These are phyloP conservation scores for Capsicum pubescens DNA, from an alignment of 257 asterid genomes.

Conservation along the genomic window DNA sequence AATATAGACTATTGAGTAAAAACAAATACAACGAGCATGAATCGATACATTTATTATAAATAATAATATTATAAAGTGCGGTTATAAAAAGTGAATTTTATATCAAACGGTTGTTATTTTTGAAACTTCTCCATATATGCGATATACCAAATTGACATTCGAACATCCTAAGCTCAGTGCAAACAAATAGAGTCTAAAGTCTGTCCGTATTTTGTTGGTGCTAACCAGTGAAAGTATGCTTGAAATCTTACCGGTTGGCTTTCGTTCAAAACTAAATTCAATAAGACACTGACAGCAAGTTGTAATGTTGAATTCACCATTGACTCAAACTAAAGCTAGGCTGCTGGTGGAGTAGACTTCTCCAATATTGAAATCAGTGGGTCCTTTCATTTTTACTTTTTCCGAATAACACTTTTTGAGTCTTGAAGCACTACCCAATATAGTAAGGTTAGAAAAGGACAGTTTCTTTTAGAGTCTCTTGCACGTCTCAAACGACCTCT, in stretches of 20 bases:
- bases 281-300: not conserved
- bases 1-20: too few relatives aligned
- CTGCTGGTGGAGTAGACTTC: not conserved
- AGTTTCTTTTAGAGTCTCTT: conserved; percentile 30
- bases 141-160: too few relatives aligned
- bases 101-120: too few relatives aligned
- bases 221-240: not conserved
- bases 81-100: too few relatives aligned
- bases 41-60: too few relatives aligned
- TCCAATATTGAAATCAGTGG: not conserved
- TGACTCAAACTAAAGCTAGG: not conserved
- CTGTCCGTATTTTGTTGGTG: too few relatives aligned
- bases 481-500: conserved; percentile 21
- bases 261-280: not conserved
- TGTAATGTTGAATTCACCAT: not conserved
- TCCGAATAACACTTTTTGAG: not conserved
- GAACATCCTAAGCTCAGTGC: too few relatives aligned
- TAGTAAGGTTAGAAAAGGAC: not conserved
- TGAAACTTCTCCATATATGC: too few relatives aligned
- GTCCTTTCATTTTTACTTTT: not conserved
- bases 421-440: not conserved
- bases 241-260: not conserved
- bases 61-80: too few relatives aligned
- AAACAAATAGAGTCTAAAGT: too few relatives aligned
- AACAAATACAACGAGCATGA: too few relatives aligned